phyloP scores from a whole-genome alignment of 2,329 filamentous ascomycete genomes.

The Colletotrichum gigasporum region DNA sequence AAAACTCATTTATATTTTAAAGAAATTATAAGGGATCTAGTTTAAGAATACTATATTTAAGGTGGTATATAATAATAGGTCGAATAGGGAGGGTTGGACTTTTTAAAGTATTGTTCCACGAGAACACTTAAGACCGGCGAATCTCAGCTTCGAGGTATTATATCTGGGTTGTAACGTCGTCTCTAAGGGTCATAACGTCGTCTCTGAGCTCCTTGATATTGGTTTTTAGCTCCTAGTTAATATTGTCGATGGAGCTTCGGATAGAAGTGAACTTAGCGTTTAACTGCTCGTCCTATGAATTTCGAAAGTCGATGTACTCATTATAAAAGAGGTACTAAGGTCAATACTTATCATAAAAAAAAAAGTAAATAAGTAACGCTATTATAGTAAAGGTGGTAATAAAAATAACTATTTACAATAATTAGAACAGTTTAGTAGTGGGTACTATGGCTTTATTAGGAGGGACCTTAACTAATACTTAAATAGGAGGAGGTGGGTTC shows the following conservation, averaged over 20 bases:
- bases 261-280: not conserved
- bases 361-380: no score
- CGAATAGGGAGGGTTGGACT: not conserved
- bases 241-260: not conserved
- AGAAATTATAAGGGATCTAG: not conserved
- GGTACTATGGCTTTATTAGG: no score
- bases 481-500: no score
- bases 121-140: not conserved
- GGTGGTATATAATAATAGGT: not conserved
- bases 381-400: no score
- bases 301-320: not conserved
- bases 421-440: no score
- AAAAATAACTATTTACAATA: no score
- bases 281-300: not conserved
- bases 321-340: not conserved
- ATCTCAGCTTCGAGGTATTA: not conserved
- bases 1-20: not conserved
- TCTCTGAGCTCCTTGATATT: not conserved
- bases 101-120: not conserved
- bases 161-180: no score
- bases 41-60: not conserved
- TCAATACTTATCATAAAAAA: no score
- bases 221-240: not conserved
- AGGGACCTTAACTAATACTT: no score
- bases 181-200: not conserved